Evolutionary conservation across 164 flowering plant genomes (phyloP), one percentile per base, ranked within the genome.

Genomic region (Kingdonia uniflora): DNA sequence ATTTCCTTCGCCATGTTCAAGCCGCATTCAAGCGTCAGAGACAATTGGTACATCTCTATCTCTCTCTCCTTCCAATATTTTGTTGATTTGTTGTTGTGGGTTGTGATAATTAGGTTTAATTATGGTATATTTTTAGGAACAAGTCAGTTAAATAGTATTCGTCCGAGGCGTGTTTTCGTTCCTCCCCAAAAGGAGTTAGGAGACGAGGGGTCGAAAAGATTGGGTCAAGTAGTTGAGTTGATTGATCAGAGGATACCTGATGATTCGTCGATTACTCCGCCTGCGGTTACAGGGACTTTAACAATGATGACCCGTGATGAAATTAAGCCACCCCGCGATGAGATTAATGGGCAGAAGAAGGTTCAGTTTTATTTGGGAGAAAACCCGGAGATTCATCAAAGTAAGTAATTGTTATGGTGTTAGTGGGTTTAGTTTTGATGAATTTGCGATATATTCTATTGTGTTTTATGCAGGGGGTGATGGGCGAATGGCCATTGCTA

Each of bases 21-120:
- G 96, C 96, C 42, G 91, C 82, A 54, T 75, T 84, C 77, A 88
- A 86, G 77, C 94, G 99, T 39, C 87, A 77, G 64, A 85, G 94
- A 20, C 91, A 44, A 64, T 76, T 52, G 76, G 96, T 84, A 64
- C n/a, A 22, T 60, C 43, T 51, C 55, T 14, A 21, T 19, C 51
- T 45, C 48, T 52, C 47, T 25, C 41, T n/a, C n/a, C n/a, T n/a
- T n/a, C n/a, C n/a, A n/a, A n/a, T n/a, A n/a, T n/a, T n/a, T n/a
- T n/a, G n/a, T n/a, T n/a, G n/a, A n/a, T n/a, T n/a, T n/a, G n/a
- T n/a, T n/a, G n/a, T n/a, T n/a, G n/a, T n/a, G n/a, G n/a, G n/a
- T n/a, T 3, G 35, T 29, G 35, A 29, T n/a, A 29, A 3, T 29
- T 29, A 29, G 35, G 35, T 29, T 4, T 29, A 29, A 3, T 3